Conservation (phyloP, 345 rosid genomes). For the Ceriops tagal region DNA sequence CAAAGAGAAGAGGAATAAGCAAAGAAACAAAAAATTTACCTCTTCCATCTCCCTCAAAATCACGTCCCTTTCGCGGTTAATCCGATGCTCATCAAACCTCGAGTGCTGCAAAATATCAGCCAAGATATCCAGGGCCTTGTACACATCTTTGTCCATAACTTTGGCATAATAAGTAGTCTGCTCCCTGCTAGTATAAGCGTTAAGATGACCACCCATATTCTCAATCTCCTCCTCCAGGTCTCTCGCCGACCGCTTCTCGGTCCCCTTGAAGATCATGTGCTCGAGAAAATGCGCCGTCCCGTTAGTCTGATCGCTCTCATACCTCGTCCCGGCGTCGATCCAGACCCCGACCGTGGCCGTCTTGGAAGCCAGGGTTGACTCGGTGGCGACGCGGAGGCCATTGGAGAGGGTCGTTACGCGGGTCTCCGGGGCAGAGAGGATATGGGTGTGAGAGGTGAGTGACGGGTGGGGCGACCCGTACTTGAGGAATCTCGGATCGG, state of each 20-base stretch:
- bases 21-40: conserved; percentile 9
- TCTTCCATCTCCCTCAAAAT: conserved; percentile 38
- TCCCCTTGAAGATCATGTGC: conserved; percentile 98
- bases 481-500: conserved; percentile 84
- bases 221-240: conserved; percentile 87
- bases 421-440: conserved; percentile 86
- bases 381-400: conserved; percentile 91
- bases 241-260: conserved; percentile 57
- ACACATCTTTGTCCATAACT: conserved; percentile 73
- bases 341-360: conserved; percentile 95
- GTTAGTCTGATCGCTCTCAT: conserved; percentile 77
- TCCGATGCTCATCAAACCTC: conserved; percentile 24
- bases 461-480: conserved; percentile 85
- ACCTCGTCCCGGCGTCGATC: conserved; percentile 97
- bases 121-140: conserved; percentile 66
- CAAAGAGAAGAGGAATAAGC: not conserved
- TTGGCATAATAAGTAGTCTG: conserved; percentile 94
- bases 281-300: conserved; percentile 96
- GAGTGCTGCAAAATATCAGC: conserved; percentile 97
- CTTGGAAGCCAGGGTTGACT: conserved; percentile 64
- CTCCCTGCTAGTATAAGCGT: conserved; percentile 91
- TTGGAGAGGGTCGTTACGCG: conserved; percentile 82
- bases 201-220: conserved; percentile 94
- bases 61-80: conserved; percentile 33
- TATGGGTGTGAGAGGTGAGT: conserved; percentile 58